Evolutionary conservation across 2,329 filamentous ascomycete species (phyloP).

Genomic region (Penicillium sclerotiorum): DNA sequence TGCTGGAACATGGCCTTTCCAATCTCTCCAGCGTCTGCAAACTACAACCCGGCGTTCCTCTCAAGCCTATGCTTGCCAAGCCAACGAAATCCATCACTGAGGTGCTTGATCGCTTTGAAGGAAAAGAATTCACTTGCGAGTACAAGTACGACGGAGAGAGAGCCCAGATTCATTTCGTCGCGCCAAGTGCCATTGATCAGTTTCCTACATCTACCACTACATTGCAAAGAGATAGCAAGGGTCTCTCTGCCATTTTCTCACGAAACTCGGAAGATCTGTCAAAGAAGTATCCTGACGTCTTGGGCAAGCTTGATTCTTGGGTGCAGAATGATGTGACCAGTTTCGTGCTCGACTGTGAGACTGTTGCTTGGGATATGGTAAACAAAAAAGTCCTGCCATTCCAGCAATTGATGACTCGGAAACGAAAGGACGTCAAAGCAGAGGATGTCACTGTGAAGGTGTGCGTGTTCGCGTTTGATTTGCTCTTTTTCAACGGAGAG

Average conservation of each 20-base stretch:
- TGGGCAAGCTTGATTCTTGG: conserved; percentile 85
- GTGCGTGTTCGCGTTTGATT: conserved; percentile 94
- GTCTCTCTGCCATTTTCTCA: conserved; percentile 92
- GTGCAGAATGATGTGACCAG: conserved; percentile 87
- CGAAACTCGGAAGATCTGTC: conserved; percentile 96
- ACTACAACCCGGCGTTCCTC: conserved; percentile 85
- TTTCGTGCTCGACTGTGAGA: conserved; percentile 98
- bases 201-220: conserved; percentile 66
- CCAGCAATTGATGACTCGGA: conserved; percentile 96
- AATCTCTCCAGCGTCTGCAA: conserved; percentile 84
- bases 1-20: conserved; percentile 83
- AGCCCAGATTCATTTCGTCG: conserved; percentile 97
- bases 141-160: conserved; percentile 99
- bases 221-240: conserved; percentile 66
- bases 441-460: conserved; percentile 97
- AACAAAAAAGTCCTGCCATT: conserved; percentile 97
- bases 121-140: conserved; percentile 94
- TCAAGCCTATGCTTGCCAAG: conserved; percentile 98
- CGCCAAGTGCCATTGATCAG: conserved; percentile 72
- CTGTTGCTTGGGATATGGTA: conserved; percentile 91
- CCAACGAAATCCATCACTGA: conserved; percentile 98
- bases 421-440: conserved; percentile 93
- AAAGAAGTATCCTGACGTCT: conserved; percentile 96
- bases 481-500: conserved; percentile 90
- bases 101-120: conserved; percentile 93